Conservation (phyloP, 1,284 basidiomycete genomes). For the Moesziomyces aphidis region DNA sequence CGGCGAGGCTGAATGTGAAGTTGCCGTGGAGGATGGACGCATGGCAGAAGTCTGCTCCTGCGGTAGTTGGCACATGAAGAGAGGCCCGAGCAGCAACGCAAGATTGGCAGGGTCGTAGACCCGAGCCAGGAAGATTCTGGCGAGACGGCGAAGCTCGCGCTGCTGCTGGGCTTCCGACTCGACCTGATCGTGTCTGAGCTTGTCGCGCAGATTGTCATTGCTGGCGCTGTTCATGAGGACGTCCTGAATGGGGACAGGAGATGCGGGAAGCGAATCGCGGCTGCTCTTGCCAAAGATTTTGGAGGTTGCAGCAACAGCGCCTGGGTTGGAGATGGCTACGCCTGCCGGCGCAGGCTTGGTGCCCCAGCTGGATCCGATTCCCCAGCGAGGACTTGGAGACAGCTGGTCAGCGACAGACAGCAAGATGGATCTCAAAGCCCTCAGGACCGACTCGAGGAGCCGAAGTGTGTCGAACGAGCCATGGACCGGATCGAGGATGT, state of each 20-base stretch:
- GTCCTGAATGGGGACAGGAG: constrained; percentile 18
- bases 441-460: constrained; percentile 47
- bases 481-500: constrained; percentile 17
- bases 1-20: not conserved
- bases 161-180: constrained; percentile 27
- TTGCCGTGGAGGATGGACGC: constrained; percentile 2
- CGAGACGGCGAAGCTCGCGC: constrained; percentile 31
- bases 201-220: constrained; percentile 30
- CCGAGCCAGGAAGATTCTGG: constrained; percentile 31
- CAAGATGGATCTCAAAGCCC: constrained; percentile 56
- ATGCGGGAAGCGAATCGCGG: constrained; percentile 12
- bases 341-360: constrained; percentile 31
- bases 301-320: constrained; percentile 25
- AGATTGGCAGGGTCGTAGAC: constrained; percentile 39
- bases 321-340: constrained; percentile 25
- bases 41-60: constrained; percentile 15
- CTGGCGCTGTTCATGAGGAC: constrained; percentile 40
- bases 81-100: constrained; percentile 42
- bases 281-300: constrained; percentile 50
- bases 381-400: constrained; percentile 55
- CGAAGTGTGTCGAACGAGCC: constrained; percentile 16
- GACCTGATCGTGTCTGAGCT: constrained; percentile 3
- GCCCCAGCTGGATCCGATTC: constrained; percentile 57
- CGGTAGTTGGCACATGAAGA: constrained; percentile 47
- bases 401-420: constrained; percentile 59